These are phyloP conservation scores for Saccharomycopsis amapae DNA, from an alignment of 805 yeast genomes.

Conservation along the genomic window DNA sequence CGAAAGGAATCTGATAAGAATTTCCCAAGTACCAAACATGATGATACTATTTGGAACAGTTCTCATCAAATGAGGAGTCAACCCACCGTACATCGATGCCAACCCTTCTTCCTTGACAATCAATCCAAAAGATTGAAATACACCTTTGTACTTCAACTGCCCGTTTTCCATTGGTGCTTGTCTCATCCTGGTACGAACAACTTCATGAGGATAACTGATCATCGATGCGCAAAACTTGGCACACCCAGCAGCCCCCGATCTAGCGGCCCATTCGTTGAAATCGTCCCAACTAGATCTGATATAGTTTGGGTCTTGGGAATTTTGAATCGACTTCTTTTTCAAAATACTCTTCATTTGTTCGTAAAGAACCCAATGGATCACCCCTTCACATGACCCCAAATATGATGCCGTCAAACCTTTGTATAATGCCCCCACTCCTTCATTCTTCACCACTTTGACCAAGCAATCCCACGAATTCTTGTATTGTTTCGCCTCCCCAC, in stretches of 20 bases:
- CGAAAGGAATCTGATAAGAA: slow-evolving; percentile 56
- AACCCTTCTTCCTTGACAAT: slow-evolving; percentile 91
- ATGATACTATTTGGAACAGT: slow-evolving; percentile 97
- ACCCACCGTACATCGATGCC: slow-evolving; percentile 91
- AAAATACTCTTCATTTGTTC: slow-evolving; percentile 86
- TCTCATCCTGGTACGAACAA: slow-evolving; percentile 88
- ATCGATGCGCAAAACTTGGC: slow-evolving; percentile 92
- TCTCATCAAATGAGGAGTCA: slow-evolving; percentile 92
- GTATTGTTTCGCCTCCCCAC: slow-evolving; percentile 47
- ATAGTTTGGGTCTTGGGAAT: slow-evolving; percentile 27
- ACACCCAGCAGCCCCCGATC: slow-evolving; percentile 96
- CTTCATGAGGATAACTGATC: slow-evolving; percentile 95
- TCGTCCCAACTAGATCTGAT: slow-evolving; percentile 46
- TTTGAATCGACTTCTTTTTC: slow-evolving; percentile 37
- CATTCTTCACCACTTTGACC: slow-evolving; percentile 56
- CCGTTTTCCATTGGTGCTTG: slow-evolving; percentile 82
- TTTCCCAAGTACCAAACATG: slow-evolving; percentile 99
- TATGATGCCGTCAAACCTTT: slow-evolving; percentile 93
- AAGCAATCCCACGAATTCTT: slow-evolving; percentile 83
- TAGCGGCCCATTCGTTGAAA: slow-evolving; percentile 83
- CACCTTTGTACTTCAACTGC: slow-evolving; percentile 79
- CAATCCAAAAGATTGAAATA: slow-evolving; percentile 77
- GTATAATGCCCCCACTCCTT: slow-evolving; percentile 77
- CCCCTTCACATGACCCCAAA: slow-evolving; percentile 86
- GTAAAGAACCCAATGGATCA: slow-evolving; percentile 92